Evolutionary conservation across 768 basidiomycete species (phyloP), one percentile per base, ranked within the genome.

Genomic region (Xerocomellus intermedius): DNA sequence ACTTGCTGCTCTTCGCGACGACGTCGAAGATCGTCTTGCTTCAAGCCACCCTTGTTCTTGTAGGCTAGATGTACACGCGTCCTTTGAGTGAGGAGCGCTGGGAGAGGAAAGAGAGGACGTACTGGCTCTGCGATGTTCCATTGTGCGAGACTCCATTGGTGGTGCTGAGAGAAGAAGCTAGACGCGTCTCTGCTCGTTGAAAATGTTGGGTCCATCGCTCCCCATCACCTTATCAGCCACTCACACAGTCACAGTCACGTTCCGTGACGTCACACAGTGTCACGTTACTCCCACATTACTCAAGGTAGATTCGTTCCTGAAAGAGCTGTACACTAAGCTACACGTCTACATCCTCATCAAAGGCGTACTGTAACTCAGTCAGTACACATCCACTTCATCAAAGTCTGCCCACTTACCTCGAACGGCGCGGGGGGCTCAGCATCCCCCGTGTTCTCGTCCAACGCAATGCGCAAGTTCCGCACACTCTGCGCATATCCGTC

Each of bases 1-100:
- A 99, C 97, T 69, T 98, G 95, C 71, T 96, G 93, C 72, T 99
- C 95, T 73, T 98, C 97, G 55, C 97, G 86, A 72, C 96, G 87
- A 74, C 94, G 88, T 64, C 96, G 86, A 64, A 98, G 89, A 72
- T 98, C 93, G 57, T 96, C 93, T 64, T 85, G 86, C 73, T 93
- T 94, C 60, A 94, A 78, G 62, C 83, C 86, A 58, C 89, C 89
- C 74, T 94, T 94, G 74, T 84, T 88, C 81, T 96, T 96, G 79
- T 91, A 95, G 67, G 84, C 91, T 94, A 66, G 37, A 59, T 56
- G 67, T 61, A 66, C 55, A 69, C 74, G 77, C 75, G 75, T 79
- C 66, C 73, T 39, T 62, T 65, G 62, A 66, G 61, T 43, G 57
- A 10, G n/a, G 0, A 14, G 56, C 48, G 62, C 70, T 21, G 10